Conservation (phyloP, 352 stramenopile genomes). For the Phytopythium mirpurense region DNA sequence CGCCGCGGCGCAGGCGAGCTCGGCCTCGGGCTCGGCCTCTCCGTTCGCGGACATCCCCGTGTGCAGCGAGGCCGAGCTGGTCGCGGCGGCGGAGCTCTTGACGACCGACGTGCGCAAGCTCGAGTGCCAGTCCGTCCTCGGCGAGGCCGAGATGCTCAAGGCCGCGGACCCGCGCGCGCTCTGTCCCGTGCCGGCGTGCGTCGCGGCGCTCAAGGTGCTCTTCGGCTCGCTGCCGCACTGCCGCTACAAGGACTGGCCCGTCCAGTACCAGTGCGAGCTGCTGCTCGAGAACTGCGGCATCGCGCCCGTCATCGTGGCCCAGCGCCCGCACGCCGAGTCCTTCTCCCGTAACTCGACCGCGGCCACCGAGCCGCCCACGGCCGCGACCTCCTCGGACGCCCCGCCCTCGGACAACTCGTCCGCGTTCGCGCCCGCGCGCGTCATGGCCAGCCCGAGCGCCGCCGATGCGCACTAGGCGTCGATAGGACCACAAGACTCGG, state of each 20-base stretch:
- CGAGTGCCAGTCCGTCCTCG: constrained; percentile 41
- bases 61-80: constrained; percentile 38
- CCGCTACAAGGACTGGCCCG: constrained; percentile 42
- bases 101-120: constrained; percentile 46
- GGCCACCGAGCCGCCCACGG: not conserved
- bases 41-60: constrained; percentile 30
- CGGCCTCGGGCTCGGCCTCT: constrained; percentile 22
- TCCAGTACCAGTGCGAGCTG: constrained; percentile 32
- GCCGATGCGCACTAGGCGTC: too few relatives aligned
- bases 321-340: constrained; percentile 8
- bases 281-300: constrained; percentile 49
- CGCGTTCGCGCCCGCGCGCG: constrained; percentile 32
- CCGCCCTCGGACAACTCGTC: constrained; percentile 11
- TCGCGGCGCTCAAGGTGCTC: constrained; percentile 42
- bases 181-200: constrained; percentile 41
- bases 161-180: constrained; percentile 27
- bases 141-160: constrained; percentile 46
- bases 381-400: constrained; percentile 16
- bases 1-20: constrained; percentile 16
- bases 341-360: not conserved
- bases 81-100: constrained; percentile 25
- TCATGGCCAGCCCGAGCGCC: constrained; percentile 25
- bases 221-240: constrained; percentile 61
- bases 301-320: constrained; percentile 27
- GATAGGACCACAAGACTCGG: too few relatives aligned